Conservation (phyloP, 2,329 filamentous ascomycete genomes). For the Alternaria ethzedia region DNA sequence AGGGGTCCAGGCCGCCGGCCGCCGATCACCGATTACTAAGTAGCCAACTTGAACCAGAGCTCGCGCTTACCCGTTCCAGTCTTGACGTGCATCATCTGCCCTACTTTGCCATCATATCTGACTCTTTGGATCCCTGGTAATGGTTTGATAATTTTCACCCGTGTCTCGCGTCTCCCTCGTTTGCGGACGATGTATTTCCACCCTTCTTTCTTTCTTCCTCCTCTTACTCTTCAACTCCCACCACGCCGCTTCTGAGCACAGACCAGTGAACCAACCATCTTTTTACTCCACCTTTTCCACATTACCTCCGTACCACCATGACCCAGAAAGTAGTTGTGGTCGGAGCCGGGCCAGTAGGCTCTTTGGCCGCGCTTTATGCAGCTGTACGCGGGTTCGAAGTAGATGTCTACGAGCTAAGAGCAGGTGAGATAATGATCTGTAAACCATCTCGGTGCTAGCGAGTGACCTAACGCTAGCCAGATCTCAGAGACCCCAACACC, state of each 20-base stretch:
- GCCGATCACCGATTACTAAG: constrained; percentile 30
- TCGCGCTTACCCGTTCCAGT: constrained; percentile 25
- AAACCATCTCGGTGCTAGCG: background rate
- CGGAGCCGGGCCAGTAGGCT: constrained; percentile 91
- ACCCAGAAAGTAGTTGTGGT: constrained; percentile 79
- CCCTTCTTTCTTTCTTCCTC: background rate
- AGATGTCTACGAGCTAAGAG: constrained; percentile 90
- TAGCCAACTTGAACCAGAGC: constrained; percentile 8
- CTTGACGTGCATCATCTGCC: constrained; percentile 22
- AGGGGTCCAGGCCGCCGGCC: constrained; percentile 22
- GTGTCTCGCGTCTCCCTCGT: background rate
- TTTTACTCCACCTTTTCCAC: background rate
- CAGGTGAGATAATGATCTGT: constrained; percentile 65
- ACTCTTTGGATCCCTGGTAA: constrained; percentile 7
- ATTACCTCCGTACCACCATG: constrained; percentile 22
- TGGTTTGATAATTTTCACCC: constrained; percentile 3
- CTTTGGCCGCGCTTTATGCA: constrained; percentile 89
- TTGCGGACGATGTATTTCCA: background rate
- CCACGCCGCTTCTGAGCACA: background rate
- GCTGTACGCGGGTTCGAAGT: constrained; percentile 87
- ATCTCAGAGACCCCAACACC: constrained; percentile 83
- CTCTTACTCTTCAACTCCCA: background rate
- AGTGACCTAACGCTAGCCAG: constrained; percentile 55
- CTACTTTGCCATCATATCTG: constrained; percentile 11
- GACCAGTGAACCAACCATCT: background rate